Evolutionary conservation across 176 grass and related monocot species (phyloP).

Genomic region (Poa annua): DNA sequence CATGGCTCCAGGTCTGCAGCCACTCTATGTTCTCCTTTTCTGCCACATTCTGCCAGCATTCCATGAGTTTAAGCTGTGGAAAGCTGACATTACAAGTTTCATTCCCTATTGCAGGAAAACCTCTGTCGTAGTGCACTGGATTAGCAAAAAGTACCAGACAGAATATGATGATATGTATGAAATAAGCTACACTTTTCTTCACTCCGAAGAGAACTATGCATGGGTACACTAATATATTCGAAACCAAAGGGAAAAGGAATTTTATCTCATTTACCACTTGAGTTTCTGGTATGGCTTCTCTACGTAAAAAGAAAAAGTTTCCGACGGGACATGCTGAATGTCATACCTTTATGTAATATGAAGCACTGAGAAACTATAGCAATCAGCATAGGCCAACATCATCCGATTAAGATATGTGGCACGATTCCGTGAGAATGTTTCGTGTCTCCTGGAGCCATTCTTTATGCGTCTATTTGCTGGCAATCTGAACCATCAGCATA

Average conservation of each 20-base stretch:
- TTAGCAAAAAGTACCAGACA: slow-evolving; percentile 25
- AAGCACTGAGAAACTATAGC: not conserved
- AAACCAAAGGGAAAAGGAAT: slow-evolving; percentile 21
- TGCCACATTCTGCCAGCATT: slow-evolving; percentile 32
- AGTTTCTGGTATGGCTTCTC: slow-evolving; percentile 29
- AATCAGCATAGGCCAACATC: slow-evolving; percentile 37
- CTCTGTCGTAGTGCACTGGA: slow-evolving; percentile 25
- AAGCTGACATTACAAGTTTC: slow-evolving; percentile 6
- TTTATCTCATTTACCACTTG: slow-evolving; percentile 44
- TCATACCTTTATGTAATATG: slow-evolving; percentile 2
- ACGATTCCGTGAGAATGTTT: slow-evolving; percentile 31
- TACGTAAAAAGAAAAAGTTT: not conserved
- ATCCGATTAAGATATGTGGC: slow-evolving; percentile 30
- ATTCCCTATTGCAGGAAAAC: slow-evolving; percentile 32
- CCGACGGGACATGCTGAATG: slow-evolving; percentile 15
- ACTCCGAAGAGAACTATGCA: slow-evolving; percentile 21
- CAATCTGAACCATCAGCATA: slow-evolving; percentile 33
- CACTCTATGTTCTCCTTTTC: slow-evolving; percentile 34
- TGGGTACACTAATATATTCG: slow-evolving; percentile 30
- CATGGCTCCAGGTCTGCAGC: slow-evolving; percentile 22
- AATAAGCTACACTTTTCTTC: slow-evolving; percentile 25
- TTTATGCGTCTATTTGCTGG: slow-evolving; percentile 36
- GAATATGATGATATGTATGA: slow-evolving; percentile 40
- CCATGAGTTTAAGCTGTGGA: not conserved
- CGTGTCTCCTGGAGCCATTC: slow-evolving; percentile 38